Evolutionary conservation across 805 yeast species (phyloP).

Genomic region (Metschnikowia sp.): DNA sequence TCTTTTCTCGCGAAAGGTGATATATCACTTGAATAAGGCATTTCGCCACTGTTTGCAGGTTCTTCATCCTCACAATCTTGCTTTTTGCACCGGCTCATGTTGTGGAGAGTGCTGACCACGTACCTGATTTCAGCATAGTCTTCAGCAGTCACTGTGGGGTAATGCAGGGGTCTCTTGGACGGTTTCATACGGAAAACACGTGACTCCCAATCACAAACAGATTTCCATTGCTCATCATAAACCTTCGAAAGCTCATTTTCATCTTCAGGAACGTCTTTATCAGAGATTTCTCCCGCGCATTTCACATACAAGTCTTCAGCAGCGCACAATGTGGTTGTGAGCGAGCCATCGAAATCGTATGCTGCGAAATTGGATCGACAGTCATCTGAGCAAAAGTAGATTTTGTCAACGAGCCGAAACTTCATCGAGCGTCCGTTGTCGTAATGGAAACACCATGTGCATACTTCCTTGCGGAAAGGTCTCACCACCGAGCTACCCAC

Average conservation of each 20-base stretch:
- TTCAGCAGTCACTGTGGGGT: slow-evolving; percentile 47
- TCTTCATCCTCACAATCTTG: neutral
- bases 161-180: slow-evolving; percentile 27
- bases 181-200: slow-evolving; percentile 29
- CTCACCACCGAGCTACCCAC: slow-evolving; percentile 46
- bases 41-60: neutral
- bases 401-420: slow-evolving; percentile 26
- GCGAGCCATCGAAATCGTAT: slow-evolving; percentile 34
- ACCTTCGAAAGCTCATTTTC: slow-evolving; percentile 11
- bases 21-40: slow-evolving; percentile 1
- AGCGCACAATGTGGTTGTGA: slow-evolving; percentile 32
- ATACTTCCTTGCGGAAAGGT: slow-evolving; percentile 62
- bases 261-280: slow-evolving; percentile 12
- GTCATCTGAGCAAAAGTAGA: slow-evolving; percentile 50
- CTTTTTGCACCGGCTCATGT: slow-evolving; percentile 10
- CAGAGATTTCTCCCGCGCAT: slow-evolving; percentile 24
- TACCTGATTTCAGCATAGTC: slow-evolving; percentile 53
- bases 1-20: slow-evolving; percentile 1
- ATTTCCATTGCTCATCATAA: slow-evolving; percentile 35
- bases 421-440: slow-evolving; percentile 47
- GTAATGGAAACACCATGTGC: slow-evolving; percentile 51
- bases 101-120: slow-evolving; percentile 26
- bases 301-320: slow-evolving; percentile 32
- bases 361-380: slow-evolving; percentile 39
- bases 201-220: slow-evolving; percentile 36